Percentiles rank a stretch among this genome's conserved stretches.
Conservation (phyloP, 2,329 filamentous ascomycete species). For the Podosphaera aphanis region DNA sequence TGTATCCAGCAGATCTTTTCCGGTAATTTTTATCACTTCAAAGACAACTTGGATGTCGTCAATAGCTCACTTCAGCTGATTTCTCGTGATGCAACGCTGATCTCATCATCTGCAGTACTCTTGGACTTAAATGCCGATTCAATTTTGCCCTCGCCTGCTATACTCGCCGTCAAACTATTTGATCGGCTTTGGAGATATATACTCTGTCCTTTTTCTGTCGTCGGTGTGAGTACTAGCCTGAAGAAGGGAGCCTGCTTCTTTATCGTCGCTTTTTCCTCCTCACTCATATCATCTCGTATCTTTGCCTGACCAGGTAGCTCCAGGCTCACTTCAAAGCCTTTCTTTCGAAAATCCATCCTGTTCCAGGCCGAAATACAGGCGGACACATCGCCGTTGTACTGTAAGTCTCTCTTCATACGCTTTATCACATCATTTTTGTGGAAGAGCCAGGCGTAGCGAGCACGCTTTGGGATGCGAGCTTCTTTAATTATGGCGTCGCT, state of each 20-base stretch:
- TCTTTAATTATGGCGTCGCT: conserved; percentile 6
- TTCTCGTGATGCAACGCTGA: background rate
- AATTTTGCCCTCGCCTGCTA: conserved; percentile 5
- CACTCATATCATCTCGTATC: conserved; percentile 5
- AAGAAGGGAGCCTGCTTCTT: conserved; percentile 8
- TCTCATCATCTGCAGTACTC: background rate
- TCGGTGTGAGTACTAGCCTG: conserved; percentile 9
- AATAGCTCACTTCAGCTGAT: background rate
- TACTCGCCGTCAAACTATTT: conserved; percentile 8
- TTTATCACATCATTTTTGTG: conserved; percentile 7
- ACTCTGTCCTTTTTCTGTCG: conserved; percentile 8
- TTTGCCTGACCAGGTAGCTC: conserved; percentile 8
- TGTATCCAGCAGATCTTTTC: background rate
- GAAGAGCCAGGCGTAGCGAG: conserved; percentile 6
- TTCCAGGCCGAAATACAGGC: conserved; percentile 9
- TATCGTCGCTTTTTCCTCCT: conserved; percentile 5
- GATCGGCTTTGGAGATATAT: conserved; percentile 6
- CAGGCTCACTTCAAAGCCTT: conserved; percentile 7
- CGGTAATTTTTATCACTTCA: background rate
- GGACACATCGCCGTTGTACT: conserved; percentile 9
- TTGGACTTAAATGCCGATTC: background rate
- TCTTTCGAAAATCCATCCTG: conserved; percentile 6
- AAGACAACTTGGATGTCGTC: background rate
- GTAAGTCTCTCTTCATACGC: conserved; percentile 8
- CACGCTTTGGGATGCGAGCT: conserved; percentile 5